A percentile compares a stretch with the other conserved stretches of the same genome.
Conservation (phyloP, 2,329 filamentous ascomycete genomes). For the Phyllosticta capitalensis region DNA sequence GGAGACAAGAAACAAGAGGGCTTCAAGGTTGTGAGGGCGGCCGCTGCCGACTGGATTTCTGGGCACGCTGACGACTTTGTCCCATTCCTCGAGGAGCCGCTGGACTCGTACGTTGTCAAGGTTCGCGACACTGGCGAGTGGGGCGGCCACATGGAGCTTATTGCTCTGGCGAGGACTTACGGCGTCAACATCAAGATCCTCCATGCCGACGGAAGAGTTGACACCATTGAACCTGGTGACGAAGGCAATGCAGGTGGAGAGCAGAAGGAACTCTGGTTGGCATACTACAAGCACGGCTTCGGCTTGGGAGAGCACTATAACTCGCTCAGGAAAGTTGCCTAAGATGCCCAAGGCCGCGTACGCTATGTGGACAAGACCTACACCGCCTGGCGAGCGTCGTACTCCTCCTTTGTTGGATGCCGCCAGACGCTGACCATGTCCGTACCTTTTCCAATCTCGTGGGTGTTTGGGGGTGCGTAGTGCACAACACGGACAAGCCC, state of each 20-base stretch:
- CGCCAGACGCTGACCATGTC: constrained; percentile 43
- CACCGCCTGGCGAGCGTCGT: not conserved
- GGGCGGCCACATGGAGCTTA: constrained; percentile 87
- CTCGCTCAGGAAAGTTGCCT: constrained; percentile 48
- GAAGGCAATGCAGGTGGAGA: constrained; percentile 27
- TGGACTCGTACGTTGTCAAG: constrained; percentile 63
- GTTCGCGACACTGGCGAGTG: constrained; percentile 86
- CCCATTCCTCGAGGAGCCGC: constrained; percentile 74
- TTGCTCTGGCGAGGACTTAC: constrained; percentile 74
- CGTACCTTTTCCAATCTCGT: constrained; percentile 43
- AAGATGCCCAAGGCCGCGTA: not conserved
- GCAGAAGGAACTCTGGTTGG: constrained; percentile 68
- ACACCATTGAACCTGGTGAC: constrained; percentile 56
- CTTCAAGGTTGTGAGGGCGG: constrained; percentile 60
- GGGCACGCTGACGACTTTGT: constrained; percentile 69
- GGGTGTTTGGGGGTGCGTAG: constrained; percentile 48
- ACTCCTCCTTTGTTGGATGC: constrained; percentile 15
- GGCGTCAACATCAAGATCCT: constrained; percentile 73
- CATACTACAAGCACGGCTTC: constrained; percentile 90
- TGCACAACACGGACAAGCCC: constrained; percentile 40
- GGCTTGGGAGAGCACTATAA: constrained; percentile 97
- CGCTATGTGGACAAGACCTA: not conserved
- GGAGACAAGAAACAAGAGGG: constrained; percentile 13
- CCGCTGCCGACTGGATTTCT: constrained; percentile 69
- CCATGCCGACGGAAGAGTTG: constrained; percentile 68